Evolutionary conservation across 2,329 filamentous ascomycete species (phyloP), one percentile per base, ranked within the genome.

Genomic region (Diaporthe sp.): DNA sequence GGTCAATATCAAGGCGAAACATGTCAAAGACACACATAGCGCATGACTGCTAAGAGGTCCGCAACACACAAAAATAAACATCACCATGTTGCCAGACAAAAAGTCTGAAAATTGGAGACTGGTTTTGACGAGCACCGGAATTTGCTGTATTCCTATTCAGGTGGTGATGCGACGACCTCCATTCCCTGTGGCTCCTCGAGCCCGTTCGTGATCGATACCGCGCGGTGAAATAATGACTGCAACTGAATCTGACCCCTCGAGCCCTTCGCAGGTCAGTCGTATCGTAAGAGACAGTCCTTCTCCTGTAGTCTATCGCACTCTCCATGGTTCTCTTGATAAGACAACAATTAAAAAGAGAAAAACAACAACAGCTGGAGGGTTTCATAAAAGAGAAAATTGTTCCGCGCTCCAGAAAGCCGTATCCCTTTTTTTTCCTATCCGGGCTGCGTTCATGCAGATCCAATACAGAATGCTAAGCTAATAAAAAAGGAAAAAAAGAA

Each of bases 391-490:
- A 42, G 22, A n/a, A 39, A 28, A 42, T 42, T 31, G 65, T 70
- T 28, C 65, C 65, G 22, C 65, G 49, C 65, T 70, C 65, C 47
- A 42, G 15, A 55, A 55, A 70, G 65, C 49, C 65, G 65, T 61
- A 39, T 55, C 51, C 60, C 58, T 47, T 28, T 60, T 60, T n/a
- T 47, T 51, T 28, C 55, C 53, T 74, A 49, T 71, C 51, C 55
- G 42, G 55, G 39, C 71, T 72, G 55, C 71, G 17, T 51, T 72
- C 57, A 39, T 63, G 42, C 71, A 63, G 47, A 74, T 71, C 63
- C 63, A 71, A 49, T 74, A 74, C 65, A 74, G 53, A 71, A 74
- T 74, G 63, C 72, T 65, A 74, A 55, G 47, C 49, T 55, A 28
- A 53, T 55, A 42, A 55, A 70, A 55, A 55, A 70, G 22, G 8